Conservation (phyloP, 345 rosid species). For the Orychophragmus violaceus region DNA sequence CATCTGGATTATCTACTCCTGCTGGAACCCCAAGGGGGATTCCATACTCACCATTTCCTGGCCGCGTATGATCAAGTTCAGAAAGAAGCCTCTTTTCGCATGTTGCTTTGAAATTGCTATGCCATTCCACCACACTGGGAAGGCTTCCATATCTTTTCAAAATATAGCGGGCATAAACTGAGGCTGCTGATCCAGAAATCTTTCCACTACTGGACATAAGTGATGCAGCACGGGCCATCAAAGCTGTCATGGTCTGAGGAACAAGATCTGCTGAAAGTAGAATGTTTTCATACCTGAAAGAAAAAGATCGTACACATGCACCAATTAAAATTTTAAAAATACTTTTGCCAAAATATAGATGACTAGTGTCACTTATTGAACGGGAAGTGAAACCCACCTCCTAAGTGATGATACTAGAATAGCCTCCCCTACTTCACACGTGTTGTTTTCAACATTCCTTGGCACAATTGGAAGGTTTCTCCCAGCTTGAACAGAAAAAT, state of each 20-base stretch:
- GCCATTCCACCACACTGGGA: slow-evolving; percentile 89
- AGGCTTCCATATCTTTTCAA: slow-evolving; percentile 66
- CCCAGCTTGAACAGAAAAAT: slow-evolving; percentile 60
- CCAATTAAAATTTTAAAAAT: slow-evolving; percentile 6
- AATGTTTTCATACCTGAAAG: slow-evolving; percentile 72
- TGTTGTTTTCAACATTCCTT: slow-evolving; percentile 63
- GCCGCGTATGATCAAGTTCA: slow-evolving; percentile 79
- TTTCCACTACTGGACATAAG: slow-evolving; percentile 62
- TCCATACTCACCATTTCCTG: slow-evolving; percentile 68
- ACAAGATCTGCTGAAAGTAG: slow-evolving; percentile 77
- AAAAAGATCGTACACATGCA: slow-evolving; percentile 15
- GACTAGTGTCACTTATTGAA: slow-evolving; percentile 1
- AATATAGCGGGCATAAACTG: slow-evolving; percentile 70
- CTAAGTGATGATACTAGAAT: slow-evolving; percentile 69
- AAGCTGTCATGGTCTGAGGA: slow-evolving; percentile 75
- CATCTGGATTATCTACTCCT: slow-evolving; percentile 85
- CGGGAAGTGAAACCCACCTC: slow-evolving; percentile 43
- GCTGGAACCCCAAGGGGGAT: slow-evolving; percentile 77
- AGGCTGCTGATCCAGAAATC: slow-evolving; percentile 59
- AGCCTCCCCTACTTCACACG: slow-evolving; percentile 77
- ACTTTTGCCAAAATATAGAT: not conserved
- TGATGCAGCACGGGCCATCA: slow-evolving; percentile 55
- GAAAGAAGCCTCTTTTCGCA: slow-evolving; percentile 78
- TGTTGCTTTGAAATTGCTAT: slow-evolving; percentile 58
- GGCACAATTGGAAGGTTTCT: slow-evolving; percentile 49